These are phyloP conservation scores for Pythium phragmitis DNA, from an alignment of 352 stramenopile species.

Conservation along the genomic window DNA sequence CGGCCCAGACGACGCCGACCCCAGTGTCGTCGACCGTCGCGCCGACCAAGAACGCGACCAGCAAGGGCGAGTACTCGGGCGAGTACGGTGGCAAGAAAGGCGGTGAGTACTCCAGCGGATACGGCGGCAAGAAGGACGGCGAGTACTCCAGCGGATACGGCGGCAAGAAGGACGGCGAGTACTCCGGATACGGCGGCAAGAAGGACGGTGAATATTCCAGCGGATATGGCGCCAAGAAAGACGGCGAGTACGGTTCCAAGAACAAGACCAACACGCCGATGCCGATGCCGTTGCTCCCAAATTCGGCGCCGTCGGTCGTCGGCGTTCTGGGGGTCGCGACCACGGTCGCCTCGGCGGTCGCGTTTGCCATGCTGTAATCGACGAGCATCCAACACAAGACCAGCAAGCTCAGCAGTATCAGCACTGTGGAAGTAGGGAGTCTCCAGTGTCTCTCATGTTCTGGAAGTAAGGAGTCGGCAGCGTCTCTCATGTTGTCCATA, in stretches of 20 bases:
- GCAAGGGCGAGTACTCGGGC: constrained; percentile 4
- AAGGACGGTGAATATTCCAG: constrained; percentile 14
- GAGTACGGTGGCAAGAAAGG: constrained; percentile 6
- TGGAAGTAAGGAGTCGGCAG: no score
- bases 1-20: constrained; percentile 10
- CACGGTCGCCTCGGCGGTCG: constrained; percentile 12
- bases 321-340: constrained; percentile 11
- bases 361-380: constrained; percentile 12
- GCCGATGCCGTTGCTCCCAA: constrained; percentile 4
- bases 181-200: constrained; percentile 5
- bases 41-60: constrained; percentile 7
- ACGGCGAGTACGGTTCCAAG: not conserved
- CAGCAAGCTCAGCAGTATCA: not conserved
- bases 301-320: constrained; percentile 11
- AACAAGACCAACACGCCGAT: constrained; percentile 12
- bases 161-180: constrained; percentile 13
- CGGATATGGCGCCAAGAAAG: constrained; percentile 18
- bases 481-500: not conserved
- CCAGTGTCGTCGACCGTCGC: constrained; percentile 5
- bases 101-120: constrained; percentile 12
- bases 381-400: not conserved
- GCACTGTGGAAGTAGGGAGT: not conserved
- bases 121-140: constrained; percentile 5
- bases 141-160: constrained; percentile 21
- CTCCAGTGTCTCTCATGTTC: no score